phyloP scores from a whole-genome alignment of 495 filamentous ascomycete species.

The Annulohypoxylon nitens region DNA sequence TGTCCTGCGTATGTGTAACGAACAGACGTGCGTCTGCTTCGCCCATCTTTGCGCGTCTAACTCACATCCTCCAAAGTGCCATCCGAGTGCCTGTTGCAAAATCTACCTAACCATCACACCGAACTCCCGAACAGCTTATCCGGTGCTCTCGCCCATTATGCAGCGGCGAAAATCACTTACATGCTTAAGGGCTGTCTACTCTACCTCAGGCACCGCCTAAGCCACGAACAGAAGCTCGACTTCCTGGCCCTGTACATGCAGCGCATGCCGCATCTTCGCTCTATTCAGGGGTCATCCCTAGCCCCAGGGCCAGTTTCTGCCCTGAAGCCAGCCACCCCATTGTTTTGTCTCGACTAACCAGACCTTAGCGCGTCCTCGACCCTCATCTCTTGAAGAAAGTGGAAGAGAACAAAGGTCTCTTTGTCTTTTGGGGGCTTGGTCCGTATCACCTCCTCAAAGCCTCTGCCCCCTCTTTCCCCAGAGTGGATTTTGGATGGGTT shows the following conservation, averaged over 20 bases:
- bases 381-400: slow-evolving; percentile 9
- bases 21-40: slow-evolving; percentile 8
- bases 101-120: slow-evolving; percentile 14
- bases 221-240: slow-evolving; percentile 24
- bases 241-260: background rate
- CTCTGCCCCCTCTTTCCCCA: slow-evolving; percentile 27
- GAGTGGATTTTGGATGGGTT: slow-evolving; percentile 21
- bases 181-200: slow-evolving; percentile 22
- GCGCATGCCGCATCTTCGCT: slow-evolving; percentile 2
- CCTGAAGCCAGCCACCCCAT: background rate
- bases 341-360: slow-evolving; percentile 2
- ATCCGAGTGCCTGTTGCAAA: background rate
- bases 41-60: background rate
- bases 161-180: background rate
- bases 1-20: slow-evolving; percentile 23
- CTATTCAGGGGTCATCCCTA: slow-evolving; percentile 11
- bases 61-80: background rate
- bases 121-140: slow-evolving; percentile 24
- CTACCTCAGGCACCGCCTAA: slow-evolving; percentile 15
- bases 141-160: background rate
- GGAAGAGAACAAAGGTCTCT: background rate
- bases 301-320: background rate
- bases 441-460: slow-evolving; percentile 20
- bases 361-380: background rate
- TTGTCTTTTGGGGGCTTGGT: background rate